A percentile compares a stretch with the other conserved stretches of the same genome.
phyloP scores from a whole-genome alignment of 2,329 filamentous ascomycete species.

The Pseudocercospora ulei region DNA sequence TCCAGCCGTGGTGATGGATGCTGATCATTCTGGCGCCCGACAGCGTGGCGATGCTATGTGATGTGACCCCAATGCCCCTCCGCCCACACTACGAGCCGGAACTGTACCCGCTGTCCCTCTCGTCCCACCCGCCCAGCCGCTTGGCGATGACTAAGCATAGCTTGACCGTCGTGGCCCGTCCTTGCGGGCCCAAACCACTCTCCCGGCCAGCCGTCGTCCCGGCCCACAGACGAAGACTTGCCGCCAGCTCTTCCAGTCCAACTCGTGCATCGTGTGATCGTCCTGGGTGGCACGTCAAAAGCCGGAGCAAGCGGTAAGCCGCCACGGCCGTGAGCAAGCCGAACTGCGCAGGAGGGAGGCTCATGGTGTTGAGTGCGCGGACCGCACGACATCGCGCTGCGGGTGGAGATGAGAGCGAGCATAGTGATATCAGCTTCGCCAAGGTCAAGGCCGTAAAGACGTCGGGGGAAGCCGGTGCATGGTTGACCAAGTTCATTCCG shows the following conservation, averaged over 20 bases:
- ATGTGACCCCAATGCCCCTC: constrained; percentile 10
- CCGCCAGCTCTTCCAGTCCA: constrained; percentile 40
- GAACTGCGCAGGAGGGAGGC: constrained; percentile 35
- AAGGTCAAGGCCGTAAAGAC: constrained; percentile 50
- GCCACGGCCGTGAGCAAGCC: constrained; percentile 43
- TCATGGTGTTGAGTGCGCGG: constrained; percentile 36
- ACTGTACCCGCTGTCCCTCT: constrained; percentile 28
- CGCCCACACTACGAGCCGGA: constrained; percentile 21
- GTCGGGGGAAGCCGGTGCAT: constrained; percentile 49
- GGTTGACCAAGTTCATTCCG: constrained; percentile 42
- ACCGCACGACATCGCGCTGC: constrained; percentile 36
- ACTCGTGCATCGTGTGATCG: constrained; percentile 30
- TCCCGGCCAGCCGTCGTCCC: constrained; percentile 38
- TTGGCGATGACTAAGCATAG: constrained; percentile 39
- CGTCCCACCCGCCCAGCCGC: constrained; percentile 35
- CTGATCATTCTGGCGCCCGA: too few relatives aligned
- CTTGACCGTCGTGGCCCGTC: constrained; percentile 36
- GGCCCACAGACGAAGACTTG: constrained; percentile 41
- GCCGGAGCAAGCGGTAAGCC: constrained; percentile 37
- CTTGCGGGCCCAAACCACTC: constrained; percentile 36
- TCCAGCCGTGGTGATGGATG: not conserved
- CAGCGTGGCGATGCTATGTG: too few relatives aligned
- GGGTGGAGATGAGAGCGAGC: constrained; percentile 18
- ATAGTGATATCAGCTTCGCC: constrained; percentile 49
- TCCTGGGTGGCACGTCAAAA: constrained; percentile 31